A percentile compares a stretch with the other conserved stretches of the same genome.
These are phyloP conservation scores for Arthrobotrys pseudoclavata DNA, from an alignment of 2,329 filamentous ascomycete species.

Conservation along the genomic window DNA sequence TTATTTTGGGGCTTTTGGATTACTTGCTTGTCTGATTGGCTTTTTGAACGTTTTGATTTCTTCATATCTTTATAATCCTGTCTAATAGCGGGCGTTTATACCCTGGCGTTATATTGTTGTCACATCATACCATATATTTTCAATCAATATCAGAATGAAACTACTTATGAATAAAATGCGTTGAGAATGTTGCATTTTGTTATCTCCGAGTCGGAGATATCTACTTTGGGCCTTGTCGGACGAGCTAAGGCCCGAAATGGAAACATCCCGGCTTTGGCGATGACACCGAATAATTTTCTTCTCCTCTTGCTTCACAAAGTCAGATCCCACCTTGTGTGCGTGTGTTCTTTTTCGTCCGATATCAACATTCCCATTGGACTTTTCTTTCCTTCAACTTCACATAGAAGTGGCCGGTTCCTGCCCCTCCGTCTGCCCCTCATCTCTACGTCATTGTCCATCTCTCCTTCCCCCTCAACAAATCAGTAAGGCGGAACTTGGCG, in stretches of 20 bases:
- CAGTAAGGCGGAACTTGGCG: slow-evolving; percentile 54
- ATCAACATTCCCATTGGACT: slow-evolving; percentile 13
- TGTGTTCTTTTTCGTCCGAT: slow-evolving; percentile 1
- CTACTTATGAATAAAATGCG: neutral
- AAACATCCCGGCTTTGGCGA: slow-evolving; percentile 50
- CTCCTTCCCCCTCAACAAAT: slow-evolving; percentile 4
- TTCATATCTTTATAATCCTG: neutral
- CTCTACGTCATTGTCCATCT: slow-evolving; percentile 13
- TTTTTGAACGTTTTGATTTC: neutral
- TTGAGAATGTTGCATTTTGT: slow-evolving; percentile 39
- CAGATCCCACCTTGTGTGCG: neutral
- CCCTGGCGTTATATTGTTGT: slow-evolving; percentile 18
- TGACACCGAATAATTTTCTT: slow-evolving; percentile 30
- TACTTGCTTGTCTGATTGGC: neutral
- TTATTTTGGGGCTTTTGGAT: neutral
- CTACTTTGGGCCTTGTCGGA: slow-evolving; percentile 26
- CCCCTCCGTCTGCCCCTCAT: slow-evolving; percentile 25
- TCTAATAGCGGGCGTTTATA: slow-evolving; percentile 23
- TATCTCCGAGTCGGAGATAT: slow-evolving; percentile 50
- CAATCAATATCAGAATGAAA: slow-evolving; percentile 11
- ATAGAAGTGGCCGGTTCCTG: slow-evolving; percentile 3
- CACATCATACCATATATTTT: neutral
- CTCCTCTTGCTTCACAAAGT: slow-evolving; percentile 9
- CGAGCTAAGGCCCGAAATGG: slow-evolving; percentile 52
- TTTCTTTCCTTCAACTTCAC: neutral